phyloP scores from a whole-genome alignment of 208 protist genomes.

The Acanthamoeba triangularis region DNA sequence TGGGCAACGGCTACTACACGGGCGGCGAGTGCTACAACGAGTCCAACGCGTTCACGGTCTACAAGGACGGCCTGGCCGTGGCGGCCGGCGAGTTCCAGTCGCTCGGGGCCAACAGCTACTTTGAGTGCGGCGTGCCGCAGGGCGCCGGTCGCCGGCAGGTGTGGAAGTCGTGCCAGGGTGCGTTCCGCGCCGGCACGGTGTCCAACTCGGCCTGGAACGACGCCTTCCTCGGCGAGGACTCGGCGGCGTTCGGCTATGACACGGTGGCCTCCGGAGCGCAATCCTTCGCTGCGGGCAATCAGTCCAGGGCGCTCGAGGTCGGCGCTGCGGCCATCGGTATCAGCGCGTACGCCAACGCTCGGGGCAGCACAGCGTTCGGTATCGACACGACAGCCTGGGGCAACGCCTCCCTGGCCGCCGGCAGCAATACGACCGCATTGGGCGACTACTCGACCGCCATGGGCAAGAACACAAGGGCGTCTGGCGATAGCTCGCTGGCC shows the following conservation, averaged over 20 bases:
- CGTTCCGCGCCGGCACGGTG: conserved; percentile 5
- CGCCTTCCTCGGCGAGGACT: conserved; percentile 24
- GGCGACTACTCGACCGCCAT: neutral
- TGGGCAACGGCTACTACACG: neutral
- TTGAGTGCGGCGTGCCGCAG: neutral
- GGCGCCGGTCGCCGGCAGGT: neutral
- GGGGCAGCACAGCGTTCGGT: neutral
- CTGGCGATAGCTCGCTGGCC: neutral
- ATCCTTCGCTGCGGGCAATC: neutral
- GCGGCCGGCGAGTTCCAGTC: no score
- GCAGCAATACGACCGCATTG: no score
- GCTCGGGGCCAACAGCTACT: neutral
- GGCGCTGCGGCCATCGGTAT: neutral
- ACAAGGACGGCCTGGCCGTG: neutral
- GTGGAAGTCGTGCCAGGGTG: conserved; percentile 2
- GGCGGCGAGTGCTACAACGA: neutral
- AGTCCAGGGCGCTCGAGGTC: neutral
- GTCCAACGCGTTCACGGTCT: conserved; percentile 14
- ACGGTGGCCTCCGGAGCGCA: conserved; percentile 4
- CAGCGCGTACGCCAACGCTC: neutral
- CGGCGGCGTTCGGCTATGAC: conserved; percentile 9
- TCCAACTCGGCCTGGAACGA: conserved; percentile 4
- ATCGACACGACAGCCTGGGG: neutral
- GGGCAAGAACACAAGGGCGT: no score
- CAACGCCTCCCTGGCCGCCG: neutral